phyloP scores from a whole-genome alignment of 495 filamentous ascomycete genomes.

The Xylaria sp. region DNA sequence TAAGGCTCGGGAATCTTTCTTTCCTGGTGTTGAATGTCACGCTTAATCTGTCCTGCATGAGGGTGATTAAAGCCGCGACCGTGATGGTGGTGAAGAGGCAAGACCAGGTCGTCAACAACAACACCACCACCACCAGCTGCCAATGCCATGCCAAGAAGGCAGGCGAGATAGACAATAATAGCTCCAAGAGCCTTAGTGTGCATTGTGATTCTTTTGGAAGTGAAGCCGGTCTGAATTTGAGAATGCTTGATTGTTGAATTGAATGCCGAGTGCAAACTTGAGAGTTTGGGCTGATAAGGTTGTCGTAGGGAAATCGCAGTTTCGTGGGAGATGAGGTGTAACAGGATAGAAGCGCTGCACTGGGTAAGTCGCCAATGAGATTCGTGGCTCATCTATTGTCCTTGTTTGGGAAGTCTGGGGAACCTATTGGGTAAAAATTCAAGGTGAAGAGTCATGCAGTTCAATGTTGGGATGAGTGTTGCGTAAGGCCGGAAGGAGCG shows the following conservation, averaged over 20 bases:
- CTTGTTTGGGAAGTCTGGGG: not conserved
- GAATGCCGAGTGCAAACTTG: not conserved
- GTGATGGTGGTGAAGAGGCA: conserved; percentile 5
- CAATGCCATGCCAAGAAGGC: conserved; percentile 4
- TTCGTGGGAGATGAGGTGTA: not conserved
- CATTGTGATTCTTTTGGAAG: not conserved
- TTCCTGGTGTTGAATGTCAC: not conserved
- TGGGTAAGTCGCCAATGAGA: not conserved
- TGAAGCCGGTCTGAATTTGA: not conserved
- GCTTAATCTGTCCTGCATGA: not conserved
- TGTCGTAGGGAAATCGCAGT: not conserved
- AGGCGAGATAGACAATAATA: conserved; percentile 2
- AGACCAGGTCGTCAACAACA: not conserved
- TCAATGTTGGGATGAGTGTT: not conserved
- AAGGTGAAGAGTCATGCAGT: not conserved
- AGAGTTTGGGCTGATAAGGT: not conserved
- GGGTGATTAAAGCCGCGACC: not conserved
- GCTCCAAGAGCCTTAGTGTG: not conserved
- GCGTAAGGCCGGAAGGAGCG: not conserved
- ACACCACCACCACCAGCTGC: not conserved
- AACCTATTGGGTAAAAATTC: too few species aligned
- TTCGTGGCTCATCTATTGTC: not conserved
- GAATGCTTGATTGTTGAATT: not conserved
- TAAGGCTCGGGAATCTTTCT: conserved; percentile 2
- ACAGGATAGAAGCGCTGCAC: not conserved